Percentiles rank a stretch among this genome's conserved stretches.
These are phyloP conservation scores for Achaetomiella virescens DNA, from an alignment of 495 filamentous ascomycete genomes.

Conservation along the genomic window DNA sequence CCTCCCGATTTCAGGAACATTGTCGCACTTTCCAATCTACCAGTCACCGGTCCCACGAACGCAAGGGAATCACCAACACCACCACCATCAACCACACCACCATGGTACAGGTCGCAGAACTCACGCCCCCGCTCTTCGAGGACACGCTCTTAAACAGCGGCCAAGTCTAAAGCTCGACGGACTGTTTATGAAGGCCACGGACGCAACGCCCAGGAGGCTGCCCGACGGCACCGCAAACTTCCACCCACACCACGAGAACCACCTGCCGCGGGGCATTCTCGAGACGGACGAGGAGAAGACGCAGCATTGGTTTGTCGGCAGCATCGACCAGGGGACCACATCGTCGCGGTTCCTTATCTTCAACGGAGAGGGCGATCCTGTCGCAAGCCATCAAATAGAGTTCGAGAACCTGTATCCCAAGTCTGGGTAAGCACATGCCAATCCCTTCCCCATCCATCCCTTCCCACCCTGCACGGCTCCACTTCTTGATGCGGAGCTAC, in stretches of 20 bases:
- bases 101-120: constrained; percentile 11
- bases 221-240: constrained; percentile 6
- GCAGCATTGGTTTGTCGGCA: constrained; percentile 44
- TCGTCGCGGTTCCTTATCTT: constrained; percentile 92
- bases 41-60: neutral
- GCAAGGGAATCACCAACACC: neutral
- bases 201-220: constrained; percentile 1
- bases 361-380: constrained; percentile 68
- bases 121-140: constrained; percentile 1
- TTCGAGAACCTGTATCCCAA: constrained; percentile 84
- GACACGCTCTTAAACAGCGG: constrained; percentile 1
- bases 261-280: constrained; percentile 25
- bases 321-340: constrained; percentile 89
- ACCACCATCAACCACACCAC: constrained; percentile 3
- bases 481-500: constrained; percentile 1
- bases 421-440: constrained; percentile 61
- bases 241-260: constrained; percentile 17
- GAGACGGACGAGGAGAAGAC: constrained; percentile 28
- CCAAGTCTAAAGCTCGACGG: constrained; percentile 11
- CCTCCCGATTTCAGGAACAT: neutral
- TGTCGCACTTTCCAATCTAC: constrained; percentile 13
- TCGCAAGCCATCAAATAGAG: constrained; percentile 85
- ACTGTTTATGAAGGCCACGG: constrained; percentile 10
- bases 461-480: constrained; percentile 8
- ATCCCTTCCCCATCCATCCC: constrained; percentile 9